Base-by-base conservation (phyloP, 805 yeast genomes). In the Ogataea parapolymorpha region DNA sequence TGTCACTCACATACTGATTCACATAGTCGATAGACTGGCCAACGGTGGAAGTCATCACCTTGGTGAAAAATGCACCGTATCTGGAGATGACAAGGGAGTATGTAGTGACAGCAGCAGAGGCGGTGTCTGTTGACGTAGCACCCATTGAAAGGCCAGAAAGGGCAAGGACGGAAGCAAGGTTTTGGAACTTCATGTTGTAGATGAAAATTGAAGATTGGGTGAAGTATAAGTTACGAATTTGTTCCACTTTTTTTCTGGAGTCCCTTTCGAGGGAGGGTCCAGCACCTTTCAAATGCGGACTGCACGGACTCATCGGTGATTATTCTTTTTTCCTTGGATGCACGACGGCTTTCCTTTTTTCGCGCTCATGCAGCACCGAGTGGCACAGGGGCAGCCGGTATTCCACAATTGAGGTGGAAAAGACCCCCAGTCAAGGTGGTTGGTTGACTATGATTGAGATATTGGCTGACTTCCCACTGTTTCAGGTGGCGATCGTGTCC, bases 401-500 rank as follows among this genome's bases (percentile, higher is more conserved):
- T 15, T 15, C 16, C 13, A 6, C 23, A 5, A 10, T 6, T 15
- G 17, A 12, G n/a, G 6, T 28, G 11, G 10, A 12, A 28, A 28
- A 9, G 17, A 10, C 8, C 3, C 3, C 17, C 11, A 6, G 6
- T 13, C 12, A 14, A 28, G 13, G 2, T 28, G 15, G 13, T 6
- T 6, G 13, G 15, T 10, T 13, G 12, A 14, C 13, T 20, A 30
- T 30, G 33, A 10, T 30, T 9, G 33, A 30, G 7, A 14, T 17
- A 9, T 22, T 24, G 30, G 26, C 76, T 4, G 41, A 33, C 4
- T 44, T 39, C 17, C 44, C 44, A 5, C 9, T 44, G 4, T 30
- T 24, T 15, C 50, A 46, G 27, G 32, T 42, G 16, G 17, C 32
- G 16, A 14, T 43, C 10, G 7, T 46, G 2, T 30, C 32, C 42